A percentile compares a stretch with the other conserved stretches of the same genome.
Conservation (phyloP, 1,284 basidiomycete species). For the Cerrena zonata region DNA sequence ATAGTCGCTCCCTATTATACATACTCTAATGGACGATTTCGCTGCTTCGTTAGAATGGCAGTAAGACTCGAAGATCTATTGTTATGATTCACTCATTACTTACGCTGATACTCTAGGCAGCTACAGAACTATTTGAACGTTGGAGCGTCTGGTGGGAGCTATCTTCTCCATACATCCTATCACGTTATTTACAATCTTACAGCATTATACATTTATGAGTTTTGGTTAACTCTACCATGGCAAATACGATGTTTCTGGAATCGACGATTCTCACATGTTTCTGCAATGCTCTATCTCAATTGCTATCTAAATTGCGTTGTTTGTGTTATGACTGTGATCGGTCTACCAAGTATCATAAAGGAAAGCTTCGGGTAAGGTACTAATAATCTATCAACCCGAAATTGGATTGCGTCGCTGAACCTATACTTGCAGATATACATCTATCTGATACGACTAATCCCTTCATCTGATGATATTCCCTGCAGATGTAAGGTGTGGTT, state of each 20-base stretch:
- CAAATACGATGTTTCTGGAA: not conserved
- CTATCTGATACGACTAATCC: not conserved
- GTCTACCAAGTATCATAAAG: not conserved
- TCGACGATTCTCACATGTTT: not conserved
- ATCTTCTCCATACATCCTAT: not conserved
- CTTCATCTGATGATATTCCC: not conserved
- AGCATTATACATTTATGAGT: conserved; percentile 3
- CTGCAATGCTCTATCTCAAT: not conserved
- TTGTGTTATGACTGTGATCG: not conserved
- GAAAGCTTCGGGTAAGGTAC: not conserved
- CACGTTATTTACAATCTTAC: not conserved
- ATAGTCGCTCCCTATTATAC: too few relatives aligned
- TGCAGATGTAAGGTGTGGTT: not conserved
- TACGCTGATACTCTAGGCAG: not conserved
- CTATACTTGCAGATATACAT: not conserved
- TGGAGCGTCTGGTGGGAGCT: not conserved
- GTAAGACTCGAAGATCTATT: not conserved
- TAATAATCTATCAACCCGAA: not conserved
- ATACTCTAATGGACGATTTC: not conserved
- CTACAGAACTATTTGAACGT: not conserved
- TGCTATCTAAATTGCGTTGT: not conserved
- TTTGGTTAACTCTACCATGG: not conserved
- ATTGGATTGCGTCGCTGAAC: not conserved
- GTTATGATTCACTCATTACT: not conserved
- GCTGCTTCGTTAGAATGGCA: not conserved